phyloP scores from a whole-genome alignment of 2,329 filamentous ascomycete genomes.

The Phialemonium atrogriseum region DNA sequence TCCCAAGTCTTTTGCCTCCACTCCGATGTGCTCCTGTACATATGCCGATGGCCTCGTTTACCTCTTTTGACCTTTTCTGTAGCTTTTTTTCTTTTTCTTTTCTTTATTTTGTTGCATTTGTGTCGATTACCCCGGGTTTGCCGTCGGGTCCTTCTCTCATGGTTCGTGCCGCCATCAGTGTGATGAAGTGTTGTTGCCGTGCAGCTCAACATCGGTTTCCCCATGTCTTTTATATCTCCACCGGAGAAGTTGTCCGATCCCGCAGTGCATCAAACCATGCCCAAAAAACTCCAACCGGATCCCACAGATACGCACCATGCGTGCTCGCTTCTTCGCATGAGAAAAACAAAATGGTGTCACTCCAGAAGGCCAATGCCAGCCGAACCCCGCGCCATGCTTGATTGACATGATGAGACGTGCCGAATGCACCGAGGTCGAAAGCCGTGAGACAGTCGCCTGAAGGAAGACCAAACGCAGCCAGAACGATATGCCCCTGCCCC shows the following conservation, averaged over 20 bases:
- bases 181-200: too few relatives aligned
- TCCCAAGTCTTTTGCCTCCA: conserved; percentile 9
- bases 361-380: conserved; percentile 8
- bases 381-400: conserved; percentile 12
- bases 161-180: too few relatives aligned
- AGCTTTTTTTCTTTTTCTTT: conserved; percentile 1
- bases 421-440: conserved; percentile 11
- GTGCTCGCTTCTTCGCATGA: conserved; percentile 12
- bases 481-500: conserved; percentile 8
- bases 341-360: conserved; percentile 11
- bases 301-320: conserved; percentile 9
- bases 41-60: conserved; percentile 4
- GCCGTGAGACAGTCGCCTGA: conserved; percentile 11
- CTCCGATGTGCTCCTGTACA: conserved; percentile 5
- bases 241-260: conserved; percentile 3
- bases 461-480: conserved; percentile 8
- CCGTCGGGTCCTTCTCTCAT: too few relatives aligned
- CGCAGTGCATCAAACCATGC: conserved; percentile 1
- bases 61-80: conserved; percentile 6
- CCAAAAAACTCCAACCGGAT: conserved; percentile 9
- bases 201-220: too few relatives aligned
- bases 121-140: too few relatives aligned
- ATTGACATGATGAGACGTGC: conserved; percentile 13
- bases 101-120: too few relatives aligned
- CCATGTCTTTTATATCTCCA: too few relatives aligned